Conservation (phyloP, 2,329 filamentous ascomycete species). For the Trichoderma sp. region DNA sequence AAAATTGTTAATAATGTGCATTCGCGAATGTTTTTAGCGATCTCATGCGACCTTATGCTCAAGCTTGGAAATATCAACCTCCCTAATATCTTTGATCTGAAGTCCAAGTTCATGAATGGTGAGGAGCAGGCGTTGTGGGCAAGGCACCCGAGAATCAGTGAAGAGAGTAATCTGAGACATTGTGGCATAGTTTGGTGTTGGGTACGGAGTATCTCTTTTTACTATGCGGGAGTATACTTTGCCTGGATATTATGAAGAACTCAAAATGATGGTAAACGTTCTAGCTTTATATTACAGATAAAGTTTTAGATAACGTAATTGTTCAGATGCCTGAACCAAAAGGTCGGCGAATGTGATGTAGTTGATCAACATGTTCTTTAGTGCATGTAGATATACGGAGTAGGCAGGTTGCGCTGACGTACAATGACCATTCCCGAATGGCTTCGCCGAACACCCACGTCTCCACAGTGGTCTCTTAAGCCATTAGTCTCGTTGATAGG, state of each 20-base stretch:
- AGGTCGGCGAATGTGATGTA: background rate
- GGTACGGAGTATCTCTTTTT: background rate
- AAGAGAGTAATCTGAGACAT: constrained; percentile 4
- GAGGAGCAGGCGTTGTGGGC: background rate
- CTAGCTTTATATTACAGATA: background rate
- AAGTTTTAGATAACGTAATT: background rate
- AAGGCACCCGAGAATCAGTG: constrained; percentile 2
- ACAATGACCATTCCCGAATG: background rate
- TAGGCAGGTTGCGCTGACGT: constrained; percentile 3
- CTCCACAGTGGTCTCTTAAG: background rate
- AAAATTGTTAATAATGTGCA: background rate
- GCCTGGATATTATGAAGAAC: too few species aligned
- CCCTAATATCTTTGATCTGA: background rate
- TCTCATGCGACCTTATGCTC: background rate
- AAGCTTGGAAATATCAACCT: constrained; percentile 2
- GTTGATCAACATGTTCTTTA: background rate
- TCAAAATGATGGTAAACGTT: background rate
- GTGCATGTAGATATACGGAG: background rate
- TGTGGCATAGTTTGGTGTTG: background rate
- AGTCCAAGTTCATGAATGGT: background rate
- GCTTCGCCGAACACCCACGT: background rate
- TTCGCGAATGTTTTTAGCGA: too few species aligned
- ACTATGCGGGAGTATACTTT: background rate
- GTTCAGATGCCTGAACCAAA: background rate
- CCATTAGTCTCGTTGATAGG: background rate